Base-by-base conservation (phyloP, 805 yeast species). In the Teunomyces aglyptinius region DNA sequence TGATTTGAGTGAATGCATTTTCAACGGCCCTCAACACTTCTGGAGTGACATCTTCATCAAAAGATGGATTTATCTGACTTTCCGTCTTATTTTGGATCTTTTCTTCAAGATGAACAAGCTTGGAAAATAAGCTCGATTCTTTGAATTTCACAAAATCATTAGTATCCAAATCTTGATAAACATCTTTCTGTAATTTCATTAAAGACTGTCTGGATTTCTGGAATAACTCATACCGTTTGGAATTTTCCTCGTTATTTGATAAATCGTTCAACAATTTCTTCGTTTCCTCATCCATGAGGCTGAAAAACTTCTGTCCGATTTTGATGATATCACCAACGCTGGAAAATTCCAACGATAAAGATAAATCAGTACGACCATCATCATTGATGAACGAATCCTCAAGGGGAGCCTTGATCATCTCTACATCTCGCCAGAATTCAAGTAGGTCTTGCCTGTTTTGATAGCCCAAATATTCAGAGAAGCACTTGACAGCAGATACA, bases 321-420 rank as follows among this genome's bases (percentile, higher is more conserved):
- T 65, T 71, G 6, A 65, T 59, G 7, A 86, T 74, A 46, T 85
- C 90, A 5, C 76, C 80, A 3, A 70, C 63, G 41, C 77, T 80
- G 0, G 78, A 63, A 42, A 76, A 65, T 46, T 75, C 80, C 11
- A 70, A 55, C 1, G 71, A 67, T 4, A 73, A 49, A 1, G 71
- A 56, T 49, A 76, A 59, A 32, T 54, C 63, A 41, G 62, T 59
- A 18, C 55, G 59, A 3, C 61, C 65, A 38, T 59, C 58, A 18
- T 66, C 60, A 35, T 65, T 67, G 4, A 58, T 46, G 19, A 57
- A 46, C 18, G 58, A 35, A 47, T 78, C 86, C 50, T 83, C 88
- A 13, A 90, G 62, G 0, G 97, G 96, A 41, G 86, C 86, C 54
- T 82, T 80, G 32, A 88, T 75, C 0, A 77, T 71, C 49, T 88